These are phyloP conservation scores for Lactifluus rugatus DNA, from an alignment of 768 basidiomycete species.

Conservation along the genomic window DNA sequence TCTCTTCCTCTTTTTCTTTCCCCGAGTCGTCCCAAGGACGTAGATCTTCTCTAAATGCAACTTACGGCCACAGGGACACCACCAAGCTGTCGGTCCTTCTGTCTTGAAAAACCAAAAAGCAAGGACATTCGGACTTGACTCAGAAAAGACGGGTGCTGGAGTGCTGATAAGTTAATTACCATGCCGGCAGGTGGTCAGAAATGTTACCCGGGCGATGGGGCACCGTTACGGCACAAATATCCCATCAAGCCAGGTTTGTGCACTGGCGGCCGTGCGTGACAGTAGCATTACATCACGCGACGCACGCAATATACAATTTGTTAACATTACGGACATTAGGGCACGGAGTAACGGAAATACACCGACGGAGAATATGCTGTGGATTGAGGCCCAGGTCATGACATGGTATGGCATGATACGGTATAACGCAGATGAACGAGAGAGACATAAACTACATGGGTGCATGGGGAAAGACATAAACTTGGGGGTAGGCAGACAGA, in stretches of 20 bases:
- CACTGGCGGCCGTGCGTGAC: conserved; percentile 1
- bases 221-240: conserved; percentile 5
- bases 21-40: background rate
- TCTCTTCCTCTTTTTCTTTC: background rate
- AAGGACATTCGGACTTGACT: background rate
- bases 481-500: background rate
- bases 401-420: background rate
- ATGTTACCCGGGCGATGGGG: background rate
- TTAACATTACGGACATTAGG: conserved; percentile 4
- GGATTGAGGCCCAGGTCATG: background rate
- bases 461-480: background rate
- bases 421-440: background rate
- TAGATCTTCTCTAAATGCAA: background rate
- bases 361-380: conserved; percentile 4
- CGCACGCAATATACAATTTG: background rate
- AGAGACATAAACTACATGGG: background rate
- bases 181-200: conserved; percentile 4
- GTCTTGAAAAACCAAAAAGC: background rate
- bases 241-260: background rate
- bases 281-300: conserved; percentile 5
- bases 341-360: conserved; percentile 3
- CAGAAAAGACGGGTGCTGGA: background rate
- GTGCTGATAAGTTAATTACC: background rate
- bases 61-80: background rate
- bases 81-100: background rate